phyloP scores from a whole-genome alignment of 495 filamentous ascomycete genomes.

The Staphylotrichum longicolle region DNA sequence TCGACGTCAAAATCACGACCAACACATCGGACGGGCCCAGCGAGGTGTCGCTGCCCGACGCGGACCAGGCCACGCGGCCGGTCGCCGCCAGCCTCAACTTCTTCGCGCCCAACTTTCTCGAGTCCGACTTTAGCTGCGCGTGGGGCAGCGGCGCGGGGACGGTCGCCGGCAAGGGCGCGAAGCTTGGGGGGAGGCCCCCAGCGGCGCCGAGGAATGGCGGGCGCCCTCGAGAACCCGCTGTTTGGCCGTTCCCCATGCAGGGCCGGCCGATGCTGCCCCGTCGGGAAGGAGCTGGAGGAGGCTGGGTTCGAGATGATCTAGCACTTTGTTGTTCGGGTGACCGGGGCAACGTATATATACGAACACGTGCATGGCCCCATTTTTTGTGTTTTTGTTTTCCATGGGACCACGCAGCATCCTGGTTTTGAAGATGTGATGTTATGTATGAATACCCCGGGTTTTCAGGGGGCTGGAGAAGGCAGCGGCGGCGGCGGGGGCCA shows the following conservation, averaged over 20 bases:
- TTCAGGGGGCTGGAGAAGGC: no score
- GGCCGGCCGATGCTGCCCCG: constrained; percentile 51
- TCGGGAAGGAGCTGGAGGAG: constrained; percentile 42
- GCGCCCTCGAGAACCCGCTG: constrained; percentile 43
- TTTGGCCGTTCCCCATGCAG: constrained; percentile 59
- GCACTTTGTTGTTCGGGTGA: not conserved
- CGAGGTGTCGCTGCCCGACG: constrained; percentile 13
- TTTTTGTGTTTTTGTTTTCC: no score
- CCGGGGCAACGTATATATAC: no score
- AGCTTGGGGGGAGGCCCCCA: constrained; percentile 2
- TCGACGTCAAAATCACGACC: constrained; percentile 45
- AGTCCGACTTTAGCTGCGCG: constrained; percentile 41
- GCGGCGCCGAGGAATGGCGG: constrained; percentile 20
- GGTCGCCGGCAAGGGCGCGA: constrained; percentile 13
- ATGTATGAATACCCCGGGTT: no score
- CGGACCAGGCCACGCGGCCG: constrained; percentile 35
- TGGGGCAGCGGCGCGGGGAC: constrained; percentile 27
- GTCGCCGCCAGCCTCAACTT: constrained; percentile 50
- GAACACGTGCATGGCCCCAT: no score
- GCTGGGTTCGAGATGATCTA: constrained; percentile 46
- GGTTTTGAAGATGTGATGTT: no score
- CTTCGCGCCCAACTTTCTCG: constrained; percentile 48
- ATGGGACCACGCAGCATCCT: not conserved
- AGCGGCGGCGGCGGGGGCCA: not conserved
- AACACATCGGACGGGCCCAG: not conserved